These are phyloP conservation scores for Helicostylum pulchrum DNA, from an alignment of 192 early-diverging fungal genomes.

Conservation along the genomic window DNA sequence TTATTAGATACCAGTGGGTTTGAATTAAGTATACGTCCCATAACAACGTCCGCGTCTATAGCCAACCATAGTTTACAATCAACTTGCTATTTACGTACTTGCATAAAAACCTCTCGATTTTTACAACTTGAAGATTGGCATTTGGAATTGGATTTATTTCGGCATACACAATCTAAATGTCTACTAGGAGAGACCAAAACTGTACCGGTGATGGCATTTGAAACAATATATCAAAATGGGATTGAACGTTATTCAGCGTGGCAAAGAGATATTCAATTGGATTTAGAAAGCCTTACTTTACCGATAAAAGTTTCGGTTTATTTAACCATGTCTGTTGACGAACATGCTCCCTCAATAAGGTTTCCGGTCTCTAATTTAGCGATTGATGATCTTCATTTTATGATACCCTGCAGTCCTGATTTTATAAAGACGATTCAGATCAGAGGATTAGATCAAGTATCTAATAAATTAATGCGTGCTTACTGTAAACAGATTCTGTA, in stretches of 20 bases:
- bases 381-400: constrained; percentile 14
- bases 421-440: not conserved
- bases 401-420: not conserved
- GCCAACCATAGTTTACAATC: not conserved
- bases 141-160: not conserved
- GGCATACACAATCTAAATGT: not conserved
- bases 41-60: not conserved
- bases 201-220: not conserved
- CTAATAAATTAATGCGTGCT: not conserved
- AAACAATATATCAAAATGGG: constrained; percentile 7
- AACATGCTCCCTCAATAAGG: not conserved
- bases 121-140: constrained; percentile 1
- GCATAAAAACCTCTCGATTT: constrained; percentile 1
- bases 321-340: not conserved
- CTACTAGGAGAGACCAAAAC: not conserved
- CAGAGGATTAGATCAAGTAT: constrained; percentile 1
- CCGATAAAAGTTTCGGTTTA: not conserved
- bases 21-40: not conserved
- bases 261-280: constrained; percentile 5
- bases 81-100: not conserved
- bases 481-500: not conserved
- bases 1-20: constrained; percentile 6
- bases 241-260: constrained; percentile 7
- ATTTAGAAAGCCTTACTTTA: not conserved
- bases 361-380: constrained; percentile 5